These are phyloP conservation scores for Tetracladium setigerum DNA, from an alignment of 495 filamentous ascomycete species.

Conservation along the genomic window DNA sequence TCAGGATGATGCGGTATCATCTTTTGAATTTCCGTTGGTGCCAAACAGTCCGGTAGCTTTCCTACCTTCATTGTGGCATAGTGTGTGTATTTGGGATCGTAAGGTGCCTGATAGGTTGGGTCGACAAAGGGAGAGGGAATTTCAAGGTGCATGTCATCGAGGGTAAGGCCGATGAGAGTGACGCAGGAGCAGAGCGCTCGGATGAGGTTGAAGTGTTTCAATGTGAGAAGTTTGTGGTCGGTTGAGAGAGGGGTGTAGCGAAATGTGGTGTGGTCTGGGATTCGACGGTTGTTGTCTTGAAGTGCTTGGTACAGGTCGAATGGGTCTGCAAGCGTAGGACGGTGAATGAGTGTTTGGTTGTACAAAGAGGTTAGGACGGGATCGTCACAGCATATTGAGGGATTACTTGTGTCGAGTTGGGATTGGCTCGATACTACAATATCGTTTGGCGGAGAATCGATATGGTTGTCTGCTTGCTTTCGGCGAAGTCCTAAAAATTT, in stretches of 20 bases:
- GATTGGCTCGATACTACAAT: no score
- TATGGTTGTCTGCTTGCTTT: no score
- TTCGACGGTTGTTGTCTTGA: no score
- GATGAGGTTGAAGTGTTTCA: conserved; percentile 8
- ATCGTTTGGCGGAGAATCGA: no score
- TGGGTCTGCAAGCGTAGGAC: no score
- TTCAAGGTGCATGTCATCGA: conserved; percentile 1
- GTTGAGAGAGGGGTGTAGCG: not conserved
- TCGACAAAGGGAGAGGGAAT: conserved; percentile 4
- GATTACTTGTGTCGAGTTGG: no score
- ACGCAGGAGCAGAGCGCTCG: conserved; percentile 1
- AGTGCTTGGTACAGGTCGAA: no score
- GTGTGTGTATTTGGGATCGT: not conserved
- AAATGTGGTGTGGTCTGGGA: not conserved
- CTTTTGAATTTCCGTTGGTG: conserved; percentile 17
- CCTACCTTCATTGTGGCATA: not conserved
- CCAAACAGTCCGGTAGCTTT: conserved; percentile 17
- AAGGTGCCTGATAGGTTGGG: no score
- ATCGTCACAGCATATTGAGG: no score
- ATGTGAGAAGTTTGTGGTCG: conserved; percentile 6
- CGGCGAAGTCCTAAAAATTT: no score
- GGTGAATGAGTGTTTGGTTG: no score
- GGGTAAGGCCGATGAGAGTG: not conserved
- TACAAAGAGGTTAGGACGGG: no score
- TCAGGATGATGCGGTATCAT: conserved; percentile 26